Evolutionary conservation across 2,329 filamentous ascomycete genomes (phyloP).

Genomic region (Hirsutella rhossiliensis): DNA sequence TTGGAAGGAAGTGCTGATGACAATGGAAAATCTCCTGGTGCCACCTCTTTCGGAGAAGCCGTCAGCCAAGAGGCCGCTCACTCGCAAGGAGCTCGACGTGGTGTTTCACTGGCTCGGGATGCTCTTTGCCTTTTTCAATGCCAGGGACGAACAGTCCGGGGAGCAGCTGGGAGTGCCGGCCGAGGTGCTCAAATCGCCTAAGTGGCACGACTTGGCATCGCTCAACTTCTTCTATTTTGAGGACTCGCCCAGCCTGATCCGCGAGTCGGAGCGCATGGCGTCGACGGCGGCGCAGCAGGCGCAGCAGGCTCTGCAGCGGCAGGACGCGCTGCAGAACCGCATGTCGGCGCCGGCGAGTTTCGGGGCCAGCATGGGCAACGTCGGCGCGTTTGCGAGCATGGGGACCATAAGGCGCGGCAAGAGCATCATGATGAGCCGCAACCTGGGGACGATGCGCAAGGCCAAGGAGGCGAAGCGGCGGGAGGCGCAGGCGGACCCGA

Average conservation of each 20-base stretch:
- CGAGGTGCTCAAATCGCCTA: conserved; percentile 88
- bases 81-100: conserved; percentile 80
- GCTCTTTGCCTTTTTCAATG: conserved; percentile 91
- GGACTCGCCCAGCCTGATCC: conserved; percentile 77
- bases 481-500: conserved; percentile 91
- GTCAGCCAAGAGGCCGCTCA: conserved; percentile 71
- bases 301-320: conserved; percentile 52
- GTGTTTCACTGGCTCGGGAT: conserved; percentile 91
- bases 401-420: conserved; percentile 54
- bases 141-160: conserved; percentile 67
- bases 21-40: conserved; percentile 80
- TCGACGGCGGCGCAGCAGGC: conserved; percentile 66
- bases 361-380: conserved; percentile 40
- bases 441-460: conserved; percentile 90
- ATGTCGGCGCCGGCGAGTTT: conserved; percentile 52
- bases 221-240: conserved; percentile 99
- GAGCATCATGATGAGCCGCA: conserved; percentile 88
- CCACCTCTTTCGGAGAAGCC: conserved; percentile 92
- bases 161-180: conserved; percentile 80
- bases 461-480: conserved; percentile 93
- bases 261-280: conserved; percentile 94
- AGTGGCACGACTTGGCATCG: conserved; percentile 94
- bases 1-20: conserved; percentile 94
- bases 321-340: conserved; percentile 41
- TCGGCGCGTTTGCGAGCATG: conserved; percentile 48